Conservation (phyloP, 768 basidiomycete genomes). For the Royoungia palumana region DNA sequence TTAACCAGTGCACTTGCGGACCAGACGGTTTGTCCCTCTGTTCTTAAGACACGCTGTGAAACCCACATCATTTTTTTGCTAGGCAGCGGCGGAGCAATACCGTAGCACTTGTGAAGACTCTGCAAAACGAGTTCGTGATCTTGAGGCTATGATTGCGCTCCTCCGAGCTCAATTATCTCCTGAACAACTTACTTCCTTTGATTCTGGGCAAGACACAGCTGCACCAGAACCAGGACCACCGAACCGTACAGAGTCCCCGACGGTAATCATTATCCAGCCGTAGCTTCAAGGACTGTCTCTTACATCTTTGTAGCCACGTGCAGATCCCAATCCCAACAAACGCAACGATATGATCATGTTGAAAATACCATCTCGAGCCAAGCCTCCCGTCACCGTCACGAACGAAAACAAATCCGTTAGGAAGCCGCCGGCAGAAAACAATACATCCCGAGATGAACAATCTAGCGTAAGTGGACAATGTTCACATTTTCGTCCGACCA, state of each 20-base stretch:
- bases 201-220: neutral
- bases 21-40: slow-evolving; percentile 18
- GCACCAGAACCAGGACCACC: neutral
- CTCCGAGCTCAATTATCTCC: slow-evolving; percentile 17
- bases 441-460: neutral
- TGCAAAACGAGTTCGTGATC: slow-evolving; percentile 12
- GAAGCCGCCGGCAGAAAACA: slow-evolving; percentile 4
- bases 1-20: slow-evolving; percentile 17
- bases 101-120: slow-evolving; percentile 10
- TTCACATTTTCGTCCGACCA: neutral
- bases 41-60: neutral
- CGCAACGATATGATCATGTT: slow-evolving; percentile 21
- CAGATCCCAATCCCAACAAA: slow-evolving; percentile 8
- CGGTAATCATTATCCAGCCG: slow-evolving; percentile 7
- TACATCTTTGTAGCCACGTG: slow-evolving; percentile 6
- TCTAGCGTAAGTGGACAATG: slow-evolving; percentile 9
- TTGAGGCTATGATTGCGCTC: slow-evolving; percentile 14
- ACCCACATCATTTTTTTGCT: neutral
- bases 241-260: slow-evolving; percentile 2
- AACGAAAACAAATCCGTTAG: slow-evolving; percentile 6
- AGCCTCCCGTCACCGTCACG: slow-evolving; percentile 5
- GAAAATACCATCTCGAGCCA: slow-evolving; percentile 23
- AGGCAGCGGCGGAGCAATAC: slow-evolving; percentile 16
- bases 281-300: neutral
- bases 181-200: slow-evolving; percentile 20